A percentile compares a stretch with the other conserved stretches of the same genome.
Conservation (phyloP, 371 early-diverging fungal genomes). For the Pancytospora epiphaga region DNA sequence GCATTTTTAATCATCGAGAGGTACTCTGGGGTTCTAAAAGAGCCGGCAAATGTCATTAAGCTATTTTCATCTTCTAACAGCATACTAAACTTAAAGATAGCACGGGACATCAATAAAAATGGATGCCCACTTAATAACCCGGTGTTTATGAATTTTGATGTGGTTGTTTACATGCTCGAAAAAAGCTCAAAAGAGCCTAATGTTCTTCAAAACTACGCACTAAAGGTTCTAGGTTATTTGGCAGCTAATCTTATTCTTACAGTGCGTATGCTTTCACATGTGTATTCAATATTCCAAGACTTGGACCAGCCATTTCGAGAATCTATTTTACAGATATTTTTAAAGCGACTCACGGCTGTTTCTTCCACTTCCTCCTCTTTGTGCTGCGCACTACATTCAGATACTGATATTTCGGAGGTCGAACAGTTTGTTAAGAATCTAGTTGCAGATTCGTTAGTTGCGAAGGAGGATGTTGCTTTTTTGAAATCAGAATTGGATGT, state of each 20-base stretch:
- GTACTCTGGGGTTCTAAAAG: not conserved
- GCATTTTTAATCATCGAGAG: not conserved
- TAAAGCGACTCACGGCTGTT: too few relatives aligned
- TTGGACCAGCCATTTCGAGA: not conserved
- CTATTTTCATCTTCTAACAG: not conserved
- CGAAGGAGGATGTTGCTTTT: too few relatives aligned
- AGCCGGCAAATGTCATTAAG: not conserved
- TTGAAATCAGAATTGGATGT: too few relatives aligned
- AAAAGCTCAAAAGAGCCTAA: not conserved
- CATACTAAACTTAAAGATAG: not conserved
- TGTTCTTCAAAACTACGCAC: not conserved
- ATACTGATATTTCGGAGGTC: too few relatives aligned
- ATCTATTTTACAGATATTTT: too few relatives aligned
- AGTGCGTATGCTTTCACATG: not conserved
- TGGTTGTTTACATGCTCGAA: slow-evolving; percentile 8
- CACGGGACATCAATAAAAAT: slow-evolving; percentile 2
- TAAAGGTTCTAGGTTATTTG: slow-evolving; percentile 3
- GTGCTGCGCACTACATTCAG: too few relatives aligned
- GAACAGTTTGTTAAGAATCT: too few relatives aligned
- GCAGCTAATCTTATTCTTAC: slow-evolving; percentile 7
- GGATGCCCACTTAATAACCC: not conserved
- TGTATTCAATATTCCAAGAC: not conserved
- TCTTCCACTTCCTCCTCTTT: too few relatives aligned
- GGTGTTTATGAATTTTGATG: slow-evolving; percentile 11
- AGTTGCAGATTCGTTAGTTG: too few relatives aligned